Base-by-base conservation (phyloP, 1,139 yeast genomes). In the Yamadazyma buinensis region DNA sequence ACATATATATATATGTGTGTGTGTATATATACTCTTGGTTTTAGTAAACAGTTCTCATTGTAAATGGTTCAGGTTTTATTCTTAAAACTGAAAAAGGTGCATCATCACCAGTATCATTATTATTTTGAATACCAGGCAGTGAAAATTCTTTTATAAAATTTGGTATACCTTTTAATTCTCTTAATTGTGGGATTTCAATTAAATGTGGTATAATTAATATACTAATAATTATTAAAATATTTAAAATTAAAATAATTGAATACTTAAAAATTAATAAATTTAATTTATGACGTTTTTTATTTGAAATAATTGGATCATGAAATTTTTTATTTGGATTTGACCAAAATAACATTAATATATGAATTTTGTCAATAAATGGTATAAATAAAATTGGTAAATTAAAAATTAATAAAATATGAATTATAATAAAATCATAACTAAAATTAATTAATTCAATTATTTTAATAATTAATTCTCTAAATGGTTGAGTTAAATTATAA, bases 401-500 rank as follows among this genome's bases (percentile, higher is more conserved):
- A 3, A 68, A 51, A 38, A 78, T 72, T 30, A 85, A 57, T 11
- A 87, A 53, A 19, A 69, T 52, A 53, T 87, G 95, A 0, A 87
- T 81, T 26, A 84, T 54, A 1, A 80, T 58, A 48, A 84, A 85
- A 54, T 87, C 96, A 25, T 75, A 74, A 0, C 86, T 76, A 58
- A 84, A 87, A 36, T 72, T 59, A 33, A 80, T 74, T 64, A 80
- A 64, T 52, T 87, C 96, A 47, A 78, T 69, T 2, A 72, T 59
- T 49, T 87, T 87, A 26, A 87, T 82, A 6, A 77, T 37, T 32
- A 69, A 71, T 52, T 87, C 96, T 39, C 95, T 61, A 5, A 75
- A 32, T 0, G 92, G 88, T 47, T 84, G 94, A 0, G 81, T 65
- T 2, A 84, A 35, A 1, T 72, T 59, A 26, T 69, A 55, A 73